These are phyloP conservation scores for Kregervanrija fluxuum DNA, from an alignment of 805 yeast species.

Conservation along the genomic window DNA sequence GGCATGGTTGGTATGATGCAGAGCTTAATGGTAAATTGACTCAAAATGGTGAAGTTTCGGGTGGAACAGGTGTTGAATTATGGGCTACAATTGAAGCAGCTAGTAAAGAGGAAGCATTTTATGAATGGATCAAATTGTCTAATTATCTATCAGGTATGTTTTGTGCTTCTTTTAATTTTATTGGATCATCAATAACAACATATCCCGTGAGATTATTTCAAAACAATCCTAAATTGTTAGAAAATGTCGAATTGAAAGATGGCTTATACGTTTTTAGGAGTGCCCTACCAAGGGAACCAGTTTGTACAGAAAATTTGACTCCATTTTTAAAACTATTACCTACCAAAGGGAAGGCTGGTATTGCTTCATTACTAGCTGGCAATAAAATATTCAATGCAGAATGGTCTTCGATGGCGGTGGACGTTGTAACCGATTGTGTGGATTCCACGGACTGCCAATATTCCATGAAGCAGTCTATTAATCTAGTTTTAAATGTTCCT, in stretches of 20 bases:
- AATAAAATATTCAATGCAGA: constrained; percentile 83
- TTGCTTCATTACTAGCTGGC: constrained; percentile 80
- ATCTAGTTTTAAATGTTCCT: constrained; percentile 65
- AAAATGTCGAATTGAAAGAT: constrained; percentile 27
- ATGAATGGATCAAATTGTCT: constrained; percentile 64
- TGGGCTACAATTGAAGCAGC: constrained; percentile 80
- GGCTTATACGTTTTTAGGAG: constrained; percentile 62
- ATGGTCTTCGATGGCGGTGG: constrained; percentile 93
- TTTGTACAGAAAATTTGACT: constrained; percentile 94
- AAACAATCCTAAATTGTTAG: constrained; percentile 17
- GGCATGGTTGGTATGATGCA: constrained; percentile 94
- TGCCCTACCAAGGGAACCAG: constrained; percentile 88
- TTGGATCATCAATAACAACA: constrained; percentile 73
- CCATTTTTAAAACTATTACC: constrained; percentile 89
- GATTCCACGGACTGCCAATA: constrained; percentile 34
- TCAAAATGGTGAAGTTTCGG: constrained; percentile 58
- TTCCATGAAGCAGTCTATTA: constrained; percentile 57
- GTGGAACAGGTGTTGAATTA: constrained; percentile 93
- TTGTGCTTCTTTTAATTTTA: constrained; percentile 90
- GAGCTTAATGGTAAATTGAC: constrained; percentile 84
- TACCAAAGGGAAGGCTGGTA: constrained; percentile 85
- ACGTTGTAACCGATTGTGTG: constrained; percentile 53
- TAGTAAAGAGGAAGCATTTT: constrained; percentile 44
- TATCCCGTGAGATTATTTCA: constrained; percentile 42
- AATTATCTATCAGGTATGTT: constrained; percentile 83